Conservation (phyloP, 306 rosid species). For the Sicyos edulis region DNA sequence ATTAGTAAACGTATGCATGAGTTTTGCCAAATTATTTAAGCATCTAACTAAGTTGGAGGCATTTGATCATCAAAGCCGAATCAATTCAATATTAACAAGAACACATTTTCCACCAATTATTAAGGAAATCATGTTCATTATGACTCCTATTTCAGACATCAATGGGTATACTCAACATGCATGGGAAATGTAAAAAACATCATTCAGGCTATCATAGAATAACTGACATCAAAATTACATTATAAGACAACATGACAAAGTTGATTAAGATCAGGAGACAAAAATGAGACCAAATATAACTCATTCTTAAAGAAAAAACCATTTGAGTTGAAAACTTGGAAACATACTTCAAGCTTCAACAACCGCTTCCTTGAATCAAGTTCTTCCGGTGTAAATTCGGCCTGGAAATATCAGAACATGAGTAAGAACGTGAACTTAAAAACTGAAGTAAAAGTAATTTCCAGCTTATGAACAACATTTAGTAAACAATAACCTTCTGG, state of each 20-base stretch:
- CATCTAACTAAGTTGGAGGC: neutral
- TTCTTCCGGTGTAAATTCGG: conserved; percentile 72
- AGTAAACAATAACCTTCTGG: conserved; percentile 37
- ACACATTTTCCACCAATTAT: neutral
- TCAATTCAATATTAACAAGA: neutral
- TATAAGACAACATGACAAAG: too few species aligned
- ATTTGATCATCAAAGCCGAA: neutral
- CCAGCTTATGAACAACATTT: neutral
- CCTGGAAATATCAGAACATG: conserved; percentile 39
- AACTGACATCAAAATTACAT: neutral
- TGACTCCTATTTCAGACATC: neutral
- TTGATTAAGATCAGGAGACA: neutral
- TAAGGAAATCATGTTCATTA: neutral
- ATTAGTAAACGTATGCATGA: neutral
- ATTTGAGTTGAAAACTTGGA: neutral
- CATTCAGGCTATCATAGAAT: neutral
- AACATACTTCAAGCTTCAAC: conserved; percentile 46
- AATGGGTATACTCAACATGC: neutral
- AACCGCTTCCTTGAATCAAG: conserved; percentile 67
- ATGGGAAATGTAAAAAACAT: neutral
- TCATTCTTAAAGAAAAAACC: neutral
- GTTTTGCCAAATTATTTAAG: neutral
- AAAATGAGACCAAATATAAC: neutral
- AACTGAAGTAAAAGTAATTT: neutral
- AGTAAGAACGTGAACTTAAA: neutral